Evolutionary conservation across 148 eudicot genomes (phyloP), one percentile per base, ranked within the genome.

Genomic region (Polygonum aviculare): DNA sequence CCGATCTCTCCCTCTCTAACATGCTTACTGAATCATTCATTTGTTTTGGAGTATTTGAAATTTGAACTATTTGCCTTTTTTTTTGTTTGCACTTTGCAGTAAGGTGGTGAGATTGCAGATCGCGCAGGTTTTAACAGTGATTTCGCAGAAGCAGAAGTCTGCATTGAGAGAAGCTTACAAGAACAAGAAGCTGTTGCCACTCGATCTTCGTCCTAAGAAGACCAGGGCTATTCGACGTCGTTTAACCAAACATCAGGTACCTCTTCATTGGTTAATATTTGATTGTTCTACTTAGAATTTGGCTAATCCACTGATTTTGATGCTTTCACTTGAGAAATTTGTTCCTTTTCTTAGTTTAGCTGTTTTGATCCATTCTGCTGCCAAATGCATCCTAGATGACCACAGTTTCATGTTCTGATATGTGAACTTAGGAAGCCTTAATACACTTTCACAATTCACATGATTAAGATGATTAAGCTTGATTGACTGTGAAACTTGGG

Each of bases 161-260:
- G 81, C 81, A 1, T 75, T 85, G 18, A 80, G 87, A 57, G 85
- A 85, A 33, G 87, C 45, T 2, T 85, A 85, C 81, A 85, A 85
- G 85, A 85, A 85, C 65, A 85, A 85, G 82, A 85, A 85, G 76
- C 78, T 77, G 9, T 60, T 84, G 82, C 83, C 87, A 2, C 84
- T 84, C 33, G 87, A 84, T 65, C 82, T 81, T 69, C 79, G 82
- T 71, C 82, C 84, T 9, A 82, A 82, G 82, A 82, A 82, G 62
- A 79, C 84, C 67, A 82, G 84, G 52, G 81, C 81, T 49, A 82
- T 82, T 26, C 77, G 84, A 33, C 75, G 82, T 44, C 82, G 82
- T 41, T 76, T 82, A 35, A 79, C 85, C 57, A 85, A 85, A 73
- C 85, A 85, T 65, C 85, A 85, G 83, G 87, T 85, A 72, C 36